A percentile compares a stretch with the other conserved stretches of the same genome.
Conservation (phyloP, 352 stramenopile genomes). For the Pythium brassicae region DNA sequence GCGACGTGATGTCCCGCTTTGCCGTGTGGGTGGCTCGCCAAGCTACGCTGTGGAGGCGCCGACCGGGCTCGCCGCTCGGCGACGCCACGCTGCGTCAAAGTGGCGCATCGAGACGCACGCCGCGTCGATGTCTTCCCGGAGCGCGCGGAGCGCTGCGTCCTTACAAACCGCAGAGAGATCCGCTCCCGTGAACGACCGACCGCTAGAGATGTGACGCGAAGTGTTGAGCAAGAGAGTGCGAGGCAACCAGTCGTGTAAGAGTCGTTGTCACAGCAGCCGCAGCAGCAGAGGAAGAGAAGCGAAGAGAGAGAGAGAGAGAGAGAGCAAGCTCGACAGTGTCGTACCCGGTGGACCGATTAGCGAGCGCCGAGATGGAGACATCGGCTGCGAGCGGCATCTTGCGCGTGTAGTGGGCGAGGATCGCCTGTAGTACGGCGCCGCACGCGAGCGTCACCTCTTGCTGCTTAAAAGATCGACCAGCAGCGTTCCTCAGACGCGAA, state of each 20-base stretch:
- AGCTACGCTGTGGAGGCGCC: constrained; percentile 19
- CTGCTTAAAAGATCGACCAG: too few relatives aligned
- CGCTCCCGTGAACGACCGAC: constrained; percentile 45
- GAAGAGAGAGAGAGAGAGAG: not conserved
- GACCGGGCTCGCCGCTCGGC: constrained; percentile 14
- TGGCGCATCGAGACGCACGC: constrained; percentile 27
- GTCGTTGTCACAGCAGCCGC: too few relatives aligned
- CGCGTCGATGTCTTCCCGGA: constrained; percentile 57
- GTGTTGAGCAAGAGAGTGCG: constrained; percentile 15
- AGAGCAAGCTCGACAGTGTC: not conserved
- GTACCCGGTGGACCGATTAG: constrained; percentile 32
- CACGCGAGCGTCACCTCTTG: not conserved
- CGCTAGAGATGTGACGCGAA: too few relatives aligned
- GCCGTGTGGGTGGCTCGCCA: not conserved
- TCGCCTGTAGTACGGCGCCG: constrained; percentile 29
- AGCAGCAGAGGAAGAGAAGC: too few relatives aligned
- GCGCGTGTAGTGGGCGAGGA: constrained; percentile 56
- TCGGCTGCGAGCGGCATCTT: constrained; percentile 65
- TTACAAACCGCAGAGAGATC: constrained; percentile 73
- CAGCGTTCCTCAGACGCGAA: too few relatives aligned
- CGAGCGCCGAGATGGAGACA: constrained; percentile 44
- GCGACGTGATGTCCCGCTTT: not conserved
- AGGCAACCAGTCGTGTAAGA: too few relatives aligned
- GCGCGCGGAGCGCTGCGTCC: constrained; percentile 69
- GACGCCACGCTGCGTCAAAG: constrained; percentile 48